A percentile compares a stretch with the other conserved stretches of the same genome.
phyloP scores from a whole-genome alignment of 2,329 filamentous ascomycete genomes.

The Geoglossum cookeanum region DNA sequence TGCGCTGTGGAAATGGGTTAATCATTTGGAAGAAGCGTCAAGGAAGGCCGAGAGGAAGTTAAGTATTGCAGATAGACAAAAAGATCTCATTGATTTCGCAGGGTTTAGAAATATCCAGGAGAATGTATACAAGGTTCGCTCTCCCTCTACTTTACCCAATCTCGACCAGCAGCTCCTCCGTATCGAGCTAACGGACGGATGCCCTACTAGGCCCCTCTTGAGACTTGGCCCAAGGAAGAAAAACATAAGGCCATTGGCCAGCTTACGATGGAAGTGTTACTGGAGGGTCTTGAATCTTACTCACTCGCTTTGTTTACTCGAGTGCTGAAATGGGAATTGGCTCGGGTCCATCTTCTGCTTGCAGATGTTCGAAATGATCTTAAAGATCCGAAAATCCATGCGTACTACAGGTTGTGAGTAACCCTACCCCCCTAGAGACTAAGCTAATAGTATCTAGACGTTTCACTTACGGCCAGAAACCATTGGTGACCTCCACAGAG shows the following conservation, averaged over 20 bases:
- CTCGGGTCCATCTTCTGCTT: not conserved
- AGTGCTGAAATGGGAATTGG: not conserved
- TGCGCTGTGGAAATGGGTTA: not conserved
- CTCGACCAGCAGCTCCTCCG: not conserved
- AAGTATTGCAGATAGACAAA: not conserved
- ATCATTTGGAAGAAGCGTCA: not conserved
- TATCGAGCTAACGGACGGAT: not conserved
- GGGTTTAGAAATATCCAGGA: not conserved
- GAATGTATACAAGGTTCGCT: not conserved
- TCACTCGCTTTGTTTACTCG: not conserved
- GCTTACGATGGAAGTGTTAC: not conserved
- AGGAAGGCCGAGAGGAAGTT: not conserved
- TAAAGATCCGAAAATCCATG: slow-evolving; percentile 2
- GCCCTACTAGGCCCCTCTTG: not conserved
- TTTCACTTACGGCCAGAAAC: too few relatives aligned
- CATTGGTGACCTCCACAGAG: too few relatives aligned
- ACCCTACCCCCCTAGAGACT: too few relatives aligned
- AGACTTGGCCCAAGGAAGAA: not conserved
- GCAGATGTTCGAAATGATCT: not conserved
- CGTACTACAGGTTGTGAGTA: not conserved
- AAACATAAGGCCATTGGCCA: not conserved
- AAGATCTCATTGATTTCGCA: not conserved
- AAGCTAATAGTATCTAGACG: too few relatives aligned
- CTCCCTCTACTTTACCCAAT: not conserved
- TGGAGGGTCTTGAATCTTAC: not conserved